Evolutionary conservation across 805 yeast species (phyloP).

Genomic region (Candida qinlingensis): DNA sequence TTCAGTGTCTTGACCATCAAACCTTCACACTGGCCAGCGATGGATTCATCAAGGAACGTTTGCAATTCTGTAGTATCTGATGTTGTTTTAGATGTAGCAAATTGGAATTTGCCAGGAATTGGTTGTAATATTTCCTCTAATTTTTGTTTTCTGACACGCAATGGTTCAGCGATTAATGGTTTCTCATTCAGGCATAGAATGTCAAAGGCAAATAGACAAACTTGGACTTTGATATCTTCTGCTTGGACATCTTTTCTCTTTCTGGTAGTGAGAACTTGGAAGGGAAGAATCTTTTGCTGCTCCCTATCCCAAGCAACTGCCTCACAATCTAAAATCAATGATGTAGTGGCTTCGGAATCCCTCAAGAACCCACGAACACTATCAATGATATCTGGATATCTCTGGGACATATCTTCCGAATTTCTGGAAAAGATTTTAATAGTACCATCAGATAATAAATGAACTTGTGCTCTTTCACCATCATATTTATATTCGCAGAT

Average conservation of each 20-base stretch:
- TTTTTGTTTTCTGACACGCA: constrained; percentile 63
- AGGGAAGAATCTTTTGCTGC: constrained; percentile 77
- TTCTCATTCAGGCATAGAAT: constrained; percentile 69
- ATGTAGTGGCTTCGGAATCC: constrained; percentile 31
- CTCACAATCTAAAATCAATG: constrained; percentile 87
- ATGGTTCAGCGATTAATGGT: constrained; percentile 59
- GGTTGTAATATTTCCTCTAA: constrained; percentile 51
- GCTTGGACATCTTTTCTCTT: constrained; percentile 90
- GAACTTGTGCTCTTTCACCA: constrained; percentile 97
- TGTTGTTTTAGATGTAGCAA: constrained; percentile 71
- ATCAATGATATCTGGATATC: constrained; percentile 85
- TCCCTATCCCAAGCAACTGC: constrained; percentile 96
- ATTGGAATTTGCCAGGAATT: constrained; percentile 73
- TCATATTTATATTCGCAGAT: constrained; percentile 97
- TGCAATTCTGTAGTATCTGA: constrained; percentile 72
- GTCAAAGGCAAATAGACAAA: constrained; percentile 91
- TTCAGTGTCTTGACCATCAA: constrained; percentile 89
- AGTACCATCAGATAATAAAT: constrained; percentile 57
- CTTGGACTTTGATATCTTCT: constrained; percentile 82
- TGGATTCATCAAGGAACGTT: constrained; percentile 78
- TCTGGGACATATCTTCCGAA: constrained; percentile 93
- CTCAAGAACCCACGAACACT: constrained; percentile 57
- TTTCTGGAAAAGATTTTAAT: constrained; percentile 85
- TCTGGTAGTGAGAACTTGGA: constrained; percentile 88
- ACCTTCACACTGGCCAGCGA: constrained; percentile 90